phyloP scores from a whole-genome alignment of 192 early-diverging fungal species.

The Geranomyces variabilis region DNA sequence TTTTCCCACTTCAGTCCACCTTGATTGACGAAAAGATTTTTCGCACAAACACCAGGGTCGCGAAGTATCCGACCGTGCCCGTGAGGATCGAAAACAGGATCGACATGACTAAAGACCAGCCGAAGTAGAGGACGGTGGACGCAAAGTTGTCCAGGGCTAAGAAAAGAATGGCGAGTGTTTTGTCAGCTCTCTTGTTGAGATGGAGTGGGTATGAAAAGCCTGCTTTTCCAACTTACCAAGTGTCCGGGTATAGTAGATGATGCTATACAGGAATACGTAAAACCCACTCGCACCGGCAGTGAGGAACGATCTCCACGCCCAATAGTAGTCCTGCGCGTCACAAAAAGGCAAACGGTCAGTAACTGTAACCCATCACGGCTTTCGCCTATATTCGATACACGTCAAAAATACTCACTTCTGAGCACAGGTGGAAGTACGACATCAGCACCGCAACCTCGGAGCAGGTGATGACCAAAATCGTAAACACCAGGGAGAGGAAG shows the following conservation, averaged over 20 bases:
- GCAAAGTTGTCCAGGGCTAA: neutral
- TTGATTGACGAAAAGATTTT: conserved; percentile 78
- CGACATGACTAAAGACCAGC: conserved; percentile 62
- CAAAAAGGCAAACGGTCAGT: conserved; percentile 48
- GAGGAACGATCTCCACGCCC: conserved; percentile 82
- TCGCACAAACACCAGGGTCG: conserved; percentile 72
- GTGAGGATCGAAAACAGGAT: conserved; percentile 68
- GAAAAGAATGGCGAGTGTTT: neutral
- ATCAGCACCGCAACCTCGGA: conserved; percentile 59
- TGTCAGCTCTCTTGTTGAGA: conserved; percentile 44
- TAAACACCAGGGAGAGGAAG: conserved; percentile 60
- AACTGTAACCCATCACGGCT: no score
- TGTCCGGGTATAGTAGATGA: conserved; percentile 71
- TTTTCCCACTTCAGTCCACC: conserved; percentile 39
- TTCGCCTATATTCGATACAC: neutral
- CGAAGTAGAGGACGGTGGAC: neutral
- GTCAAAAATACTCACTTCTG: conserved; percentile 49
- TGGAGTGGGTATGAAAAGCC: conserved; percentile 77
- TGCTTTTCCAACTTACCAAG: conserved; percentile 66
- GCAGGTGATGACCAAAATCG: conserved; percentile 59
- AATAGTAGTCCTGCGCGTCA: conserved; percentile 50
- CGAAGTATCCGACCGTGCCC: conserved; percentile 80
- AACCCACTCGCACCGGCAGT: conserved; percentile 72
- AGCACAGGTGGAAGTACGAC: conserved; percentile 64
- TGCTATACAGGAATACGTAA: conserved; percentile 82